A percentile compares a stretch with the other conserved stretches of the same genome.
phyloP scores from a whole-genome alignment of 805 yeast genomes.

The Pichia heedii region DNA sequence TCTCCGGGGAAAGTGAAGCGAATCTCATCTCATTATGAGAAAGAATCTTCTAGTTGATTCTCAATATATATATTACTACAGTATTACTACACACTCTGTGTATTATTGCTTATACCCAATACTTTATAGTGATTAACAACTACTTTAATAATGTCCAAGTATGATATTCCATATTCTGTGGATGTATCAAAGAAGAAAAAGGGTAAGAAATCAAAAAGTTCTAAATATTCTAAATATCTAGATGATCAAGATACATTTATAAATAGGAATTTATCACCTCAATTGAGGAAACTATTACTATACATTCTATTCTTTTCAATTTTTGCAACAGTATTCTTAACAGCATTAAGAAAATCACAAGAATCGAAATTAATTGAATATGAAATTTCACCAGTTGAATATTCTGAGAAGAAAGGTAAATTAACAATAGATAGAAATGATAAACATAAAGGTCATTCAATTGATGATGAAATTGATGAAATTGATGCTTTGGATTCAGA shows the following conservation, averaged over 20 bases:
- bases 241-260: constrained; percentile 3
- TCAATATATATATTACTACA: not conserved
- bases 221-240: constrained; percentile 17
- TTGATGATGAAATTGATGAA: constrained; percentile 1
- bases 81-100: too few relatives aligned
- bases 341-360: constrained; percentile 4
- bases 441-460: not conserved
- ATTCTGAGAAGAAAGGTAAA: constrained; percentile 1
- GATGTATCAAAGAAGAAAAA: constrained; percentile 15
- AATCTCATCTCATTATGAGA: too few relatives aligned
- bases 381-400: constrained; percentile 2
- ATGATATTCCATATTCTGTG: constrained; percentile 32
- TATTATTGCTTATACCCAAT: too few relatives aligned
- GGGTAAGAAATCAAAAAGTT: constrained; percentile 11
- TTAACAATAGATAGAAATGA: too few relatives aligned
- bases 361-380: constrained; percentile 2
- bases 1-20: too few relatives aligned
- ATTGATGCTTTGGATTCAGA: constrained; percentile 7
- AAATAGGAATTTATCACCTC: constrained; percentile 26
- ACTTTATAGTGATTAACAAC: too few relatives aligned
- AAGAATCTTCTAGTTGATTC: not conserved
- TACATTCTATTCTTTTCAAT: constrained; percentile 8
- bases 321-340: constrained; percentile 8
- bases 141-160: constrained; percentile 9
- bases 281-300: constrained; percentile 8